Conservation (phyloP, 345 rosid species). For the Gossypium sturtianum region DNA sequence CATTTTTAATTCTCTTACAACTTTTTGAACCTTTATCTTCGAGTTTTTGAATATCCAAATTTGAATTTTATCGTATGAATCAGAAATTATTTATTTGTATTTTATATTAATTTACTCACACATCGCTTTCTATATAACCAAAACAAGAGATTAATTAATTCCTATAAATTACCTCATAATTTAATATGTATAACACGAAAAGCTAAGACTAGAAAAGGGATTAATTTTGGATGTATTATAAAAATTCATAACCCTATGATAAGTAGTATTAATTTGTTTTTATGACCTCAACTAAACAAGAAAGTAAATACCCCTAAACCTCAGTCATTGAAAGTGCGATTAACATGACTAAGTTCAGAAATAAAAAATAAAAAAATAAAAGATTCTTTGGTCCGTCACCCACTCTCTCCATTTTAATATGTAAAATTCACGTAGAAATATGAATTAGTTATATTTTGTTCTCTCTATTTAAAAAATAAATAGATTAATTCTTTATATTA, state of each 20-base stretch:
- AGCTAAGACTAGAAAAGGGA: not conserved
- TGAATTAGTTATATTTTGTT: too few relatives aligned
- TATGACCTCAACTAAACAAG: not conserved
- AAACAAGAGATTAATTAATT: not conserved
- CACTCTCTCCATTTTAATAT: not conserved
- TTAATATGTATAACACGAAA: not conserved
- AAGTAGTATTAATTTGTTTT: not conserved
- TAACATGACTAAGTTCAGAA: constrained; percentile 2
- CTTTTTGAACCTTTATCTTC: too few relatives aligned
- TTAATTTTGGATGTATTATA: not conserved
- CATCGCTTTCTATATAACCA: not conserved
- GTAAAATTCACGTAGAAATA: too few relatives aligned
- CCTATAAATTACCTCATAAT: not conserved
- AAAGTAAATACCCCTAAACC: not conserved
- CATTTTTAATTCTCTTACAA: too few relatives aligned
- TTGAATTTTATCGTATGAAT: too few relatives aligned
- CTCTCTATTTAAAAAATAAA: too few relatives aligned
- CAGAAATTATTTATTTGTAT: too few relatives aligned
- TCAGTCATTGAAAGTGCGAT: not conserved
- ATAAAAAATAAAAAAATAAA: not conserved
- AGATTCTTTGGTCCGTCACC: constrained; percentile 27
- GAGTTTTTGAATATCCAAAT: too few relatives aligned
- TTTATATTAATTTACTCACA: not conserved
- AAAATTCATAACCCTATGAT: not conserved
- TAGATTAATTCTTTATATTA: rapidly evolving